Percentiles rank a stretch among this genome's conserved stretches.
These are phyloP conservation scores for Pseudoscleropodium purum DNA, from an alignment of 225 moss, liverwort and hornwort species.

Conservation along the genomic window DNA sequence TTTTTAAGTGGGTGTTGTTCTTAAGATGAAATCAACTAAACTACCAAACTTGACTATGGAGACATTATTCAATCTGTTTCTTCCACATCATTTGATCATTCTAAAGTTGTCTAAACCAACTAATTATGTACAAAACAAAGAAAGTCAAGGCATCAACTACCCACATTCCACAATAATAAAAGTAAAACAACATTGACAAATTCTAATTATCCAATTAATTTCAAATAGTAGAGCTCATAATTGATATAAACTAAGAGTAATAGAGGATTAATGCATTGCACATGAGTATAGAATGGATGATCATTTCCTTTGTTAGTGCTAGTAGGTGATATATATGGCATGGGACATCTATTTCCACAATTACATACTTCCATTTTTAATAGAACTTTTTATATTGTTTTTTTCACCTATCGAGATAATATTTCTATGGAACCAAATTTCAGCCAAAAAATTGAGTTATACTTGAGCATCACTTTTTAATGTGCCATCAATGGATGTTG, in stretches of 20 bases:
- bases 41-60: not conserved
- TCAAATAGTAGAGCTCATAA: too few species aligned
- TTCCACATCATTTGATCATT: accelerated
- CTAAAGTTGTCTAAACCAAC: not conserved
- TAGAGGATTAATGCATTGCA: not conserved
- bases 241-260: too few species aligned
- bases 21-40: not conserved
- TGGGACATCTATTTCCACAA: accelerated
- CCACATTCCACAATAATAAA: too few species aligned
- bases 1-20: accelerated
- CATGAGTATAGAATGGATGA: accelerated
- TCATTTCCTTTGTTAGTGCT: too few species aligned
- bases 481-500: not conserved
- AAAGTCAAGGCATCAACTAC: too few species aligned
- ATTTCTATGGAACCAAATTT: not conserved
- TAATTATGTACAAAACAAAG: too few species aligned
- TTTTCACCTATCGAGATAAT: not conserved
- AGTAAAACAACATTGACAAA: too few species aligned
- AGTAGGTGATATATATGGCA: not conserved
- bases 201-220: too few species aligned
- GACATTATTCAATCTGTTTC: not conserved
- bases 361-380: too few species aligned
- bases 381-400: not conserved
- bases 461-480: not conserved
- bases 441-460: not conserved